A percentile compares a stretch with the other conserved stretches of the same genome.
These are phyloP conservation scores for Ascoidea rubescens DNA, from an alignment of 805 yeast species.

Conservation along the genomic window DNA sequence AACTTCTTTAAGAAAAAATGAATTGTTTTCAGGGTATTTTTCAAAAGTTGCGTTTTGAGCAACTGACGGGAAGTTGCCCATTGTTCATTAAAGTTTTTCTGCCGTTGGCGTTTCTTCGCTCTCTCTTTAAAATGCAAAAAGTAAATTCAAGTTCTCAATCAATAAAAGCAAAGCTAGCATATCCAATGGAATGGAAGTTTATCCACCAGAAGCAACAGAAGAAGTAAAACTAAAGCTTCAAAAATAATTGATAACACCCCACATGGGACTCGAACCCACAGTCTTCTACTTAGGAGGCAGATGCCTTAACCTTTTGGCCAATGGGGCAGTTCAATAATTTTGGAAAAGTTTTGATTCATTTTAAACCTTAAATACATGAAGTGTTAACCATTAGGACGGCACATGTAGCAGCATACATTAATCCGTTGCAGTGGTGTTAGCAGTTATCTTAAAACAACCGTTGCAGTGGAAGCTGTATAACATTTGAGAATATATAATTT, in stretches of 20 bases:
- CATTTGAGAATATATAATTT: too few species aligned
- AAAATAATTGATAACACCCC: not conserved
- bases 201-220: too few species aligned
- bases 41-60: not conserved
- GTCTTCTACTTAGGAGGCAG: not conserved
- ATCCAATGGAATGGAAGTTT: too few species aligned
- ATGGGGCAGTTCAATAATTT: not conserved
- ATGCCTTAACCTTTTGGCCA: not conserved
- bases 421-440: too few species aligned
- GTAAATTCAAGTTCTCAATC: not conserved
- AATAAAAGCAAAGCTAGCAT: not conserved
- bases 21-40: not conserved
- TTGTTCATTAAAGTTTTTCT: not conserved
- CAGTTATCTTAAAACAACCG: too few species aligned
- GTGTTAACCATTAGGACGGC: too few species aligned
- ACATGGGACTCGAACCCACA: not conserved
- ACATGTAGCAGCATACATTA: too few species aligned
- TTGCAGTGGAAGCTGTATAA: too few species aligned
- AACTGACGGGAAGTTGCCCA: not conserved
- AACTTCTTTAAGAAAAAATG: not conserved
- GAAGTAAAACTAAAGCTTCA: not conserved
- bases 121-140: not conserved
- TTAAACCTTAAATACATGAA: too few species aligned
- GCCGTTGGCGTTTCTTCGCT: not conserved
- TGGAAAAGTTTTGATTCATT: too few species aligned